Percentiles rank a stretch among this genome's conserved stretches.
Evolutionary conservation across 345 rosid species (phyloP).

Genomic region (Erodium maritimum): DNA sequence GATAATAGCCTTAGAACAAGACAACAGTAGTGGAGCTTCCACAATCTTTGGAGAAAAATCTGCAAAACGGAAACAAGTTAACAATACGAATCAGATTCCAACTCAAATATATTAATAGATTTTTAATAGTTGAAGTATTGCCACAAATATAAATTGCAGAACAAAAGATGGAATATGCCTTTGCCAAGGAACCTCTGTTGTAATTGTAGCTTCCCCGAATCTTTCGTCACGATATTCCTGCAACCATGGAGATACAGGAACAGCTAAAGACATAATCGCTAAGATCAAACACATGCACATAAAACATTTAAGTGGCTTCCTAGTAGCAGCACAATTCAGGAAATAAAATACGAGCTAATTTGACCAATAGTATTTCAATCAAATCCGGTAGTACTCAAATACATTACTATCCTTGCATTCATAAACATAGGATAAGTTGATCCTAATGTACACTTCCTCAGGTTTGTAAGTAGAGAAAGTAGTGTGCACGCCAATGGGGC

Average conservation of each 20-base stretch:
- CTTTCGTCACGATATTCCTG: slow-evolving; percentile 52
- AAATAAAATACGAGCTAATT: too few relatives aligned
- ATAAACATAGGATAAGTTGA: too few relatives aligned
- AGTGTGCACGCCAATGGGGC: too few relatives aligned
- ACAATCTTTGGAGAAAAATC: slow-evolving; percentile 35
- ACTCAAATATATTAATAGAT: neutral
- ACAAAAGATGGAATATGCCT: slow-evolving; percentile 26
- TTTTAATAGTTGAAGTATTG: neutral
- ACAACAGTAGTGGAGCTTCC: slow-evolving; percentile 27
- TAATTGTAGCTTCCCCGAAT: slow-evolving; percentile 34
- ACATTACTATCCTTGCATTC: too few relatives aligned
- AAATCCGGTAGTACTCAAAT: too few relatives aligned
- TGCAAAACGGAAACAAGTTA: slow-evolving; percentile 20
- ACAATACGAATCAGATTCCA: neutral
- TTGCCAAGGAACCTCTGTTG: slow-evolving; percentile 38
- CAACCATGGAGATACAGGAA: slow-evolving; percentile 4
- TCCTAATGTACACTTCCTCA: too few relatives aligned
- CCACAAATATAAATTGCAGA: neutral
- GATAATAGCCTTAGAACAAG: slow-evolving; percentile 63
- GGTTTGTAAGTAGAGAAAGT: too few relatives aligned
- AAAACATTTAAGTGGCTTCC: too few relatives aligned
- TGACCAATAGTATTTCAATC: too few relatives aligned
- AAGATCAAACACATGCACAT: neutral
- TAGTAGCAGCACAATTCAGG: too few relatives aligned
- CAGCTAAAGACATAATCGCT: neutral